phyloP scores from a whole-genome alignment of 176 grass and related monocot species.

The Triticum dicoccoides region DNA sequence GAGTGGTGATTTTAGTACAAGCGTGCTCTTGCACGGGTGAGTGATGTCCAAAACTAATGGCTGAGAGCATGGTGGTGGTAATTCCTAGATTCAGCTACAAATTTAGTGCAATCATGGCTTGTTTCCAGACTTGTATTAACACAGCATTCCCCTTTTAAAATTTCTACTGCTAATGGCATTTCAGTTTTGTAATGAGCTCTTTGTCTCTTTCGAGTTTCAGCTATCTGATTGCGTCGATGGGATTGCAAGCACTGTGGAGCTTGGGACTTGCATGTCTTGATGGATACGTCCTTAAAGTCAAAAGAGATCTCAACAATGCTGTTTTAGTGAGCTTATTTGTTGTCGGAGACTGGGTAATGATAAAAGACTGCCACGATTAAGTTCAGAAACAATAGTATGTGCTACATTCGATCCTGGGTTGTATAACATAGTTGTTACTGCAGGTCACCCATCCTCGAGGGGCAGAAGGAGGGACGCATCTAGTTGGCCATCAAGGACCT shows the following conservation, averaged over 20 bases:
- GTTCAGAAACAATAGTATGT: too few species aligned
- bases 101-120: not conserved
- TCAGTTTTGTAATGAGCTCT: not conserved
- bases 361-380: not conserved
- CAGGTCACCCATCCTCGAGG: too few species aligned
- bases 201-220: conserved; percentile 45
- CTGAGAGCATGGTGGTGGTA: not conserved
- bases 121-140: not conserved
- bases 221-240: conserved; percentile 91
- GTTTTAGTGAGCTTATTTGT: conserved; percentile 85
- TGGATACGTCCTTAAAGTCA: conserved; percentile 55
- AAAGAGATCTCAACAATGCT: conserved; percentile 63
- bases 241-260: conserved; percentile 82
- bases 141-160: not conserved
- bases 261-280: conserved; percentile 86
- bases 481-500: too few species aligned
- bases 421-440: too few species aligned
- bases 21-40: not conserved
- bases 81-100: not conserved
- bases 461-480: too few species aligned
- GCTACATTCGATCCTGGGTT: too few species aligned
- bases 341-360: conserved; percentile 88
- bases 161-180: not conserved
- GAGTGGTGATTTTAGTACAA: too few species aligned
- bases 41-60: not conserved